These are phyloP conservation scores for Henningerozyma blattae DNA, from an alignment of 805 yeast species.

Conservation along the genomic window DNA sequence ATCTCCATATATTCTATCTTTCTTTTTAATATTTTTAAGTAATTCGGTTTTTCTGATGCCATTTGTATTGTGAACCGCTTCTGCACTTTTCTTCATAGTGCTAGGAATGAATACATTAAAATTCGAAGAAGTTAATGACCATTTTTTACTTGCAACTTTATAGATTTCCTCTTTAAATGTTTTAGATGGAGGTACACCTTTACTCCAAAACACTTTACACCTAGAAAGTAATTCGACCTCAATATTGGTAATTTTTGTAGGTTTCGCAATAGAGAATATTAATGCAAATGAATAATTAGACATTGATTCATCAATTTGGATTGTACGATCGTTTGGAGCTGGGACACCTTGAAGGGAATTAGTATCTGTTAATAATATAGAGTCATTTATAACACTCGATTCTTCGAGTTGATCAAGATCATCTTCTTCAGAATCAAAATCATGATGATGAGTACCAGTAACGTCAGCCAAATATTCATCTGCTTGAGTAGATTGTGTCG, in stretches of 20 bases:
- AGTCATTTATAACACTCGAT: not conserved
- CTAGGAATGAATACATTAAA: conserved; percentile 31
- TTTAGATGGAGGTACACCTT: conserved; percentile 38
- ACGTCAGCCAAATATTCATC: conserved; percentile 19
- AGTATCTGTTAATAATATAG: not conserved
- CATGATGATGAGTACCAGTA: conserved; percentile 4
- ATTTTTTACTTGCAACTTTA: conserved; percentile 34
- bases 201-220: conserved; percentile 40
- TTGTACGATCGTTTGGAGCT: not conserved
- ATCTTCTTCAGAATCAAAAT: not conserved
- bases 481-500: conserved; percentile 18
- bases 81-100: conserved; percentile 8
- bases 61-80: conserved; percentile 4
- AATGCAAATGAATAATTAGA: conserved; percentile 44
- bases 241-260: conserved; percentile 28
- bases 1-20: conserved; percentile 7
- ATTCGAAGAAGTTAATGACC: conserved; percentile 32
- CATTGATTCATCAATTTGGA: conserved; percentile 11
- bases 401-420: not conserved
- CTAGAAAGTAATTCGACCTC: conserved; percentile 32
- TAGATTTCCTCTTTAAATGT: conserved; percentile 34
- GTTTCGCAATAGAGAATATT: conserved; percentile 32
- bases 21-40: conserved; percentile 3
- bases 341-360: not conserved
- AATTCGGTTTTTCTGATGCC: conserved; percentile 2